Evolutionary conservation across 371 early-diverging fungal species (phyloP).

Genomic region (Mortierella polycephala): DNA sequence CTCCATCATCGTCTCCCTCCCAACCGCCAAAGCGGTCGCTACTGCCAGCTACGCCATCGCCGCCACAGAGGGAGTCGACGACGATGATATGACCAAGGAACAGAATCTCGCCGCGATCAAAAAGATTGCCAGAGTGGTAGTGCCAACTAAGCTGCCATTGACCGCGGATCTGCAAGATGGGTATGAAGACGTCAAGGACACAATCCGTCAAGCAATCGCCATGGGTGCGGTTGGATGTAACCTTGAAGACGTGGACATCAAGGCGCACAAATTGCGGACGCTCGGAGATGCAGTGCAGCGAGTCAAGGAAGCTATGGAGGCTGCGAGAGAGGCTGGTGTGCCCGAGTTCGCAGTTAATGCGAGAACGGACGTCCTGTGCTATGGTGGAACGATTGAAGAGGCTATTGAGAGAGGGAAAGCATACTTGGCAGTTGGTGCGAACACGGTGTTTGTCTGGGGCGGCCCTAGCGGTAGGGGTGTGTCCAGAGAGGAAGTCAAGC

Average conservation of each 20-base stretch:
- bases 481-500: conserved; percentile 27
- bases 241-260: conserved; percentile 34
- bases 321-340: conserved; percentile 40
- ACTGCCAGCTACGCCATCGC: conserved; percentile 46
- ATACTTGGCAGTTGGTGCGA: conserved; percentile 52
- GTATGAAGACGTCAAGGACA: conserved; percentile 35
- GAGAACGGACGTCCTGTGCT: conserved; percentile 45
- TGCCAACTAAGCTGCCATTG: conserved; percentile 23
- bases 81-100: conserved; percentile 31
- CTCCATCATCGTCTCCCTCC: conserved; percentile 24
- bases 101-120: conserved; percentile 31
- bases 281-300: conserved; percentile 38
- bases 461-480: conserved; percentile 33
- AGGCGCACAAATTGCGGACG: conserved; percentile 13
- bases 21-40: conserved; percentile 36
- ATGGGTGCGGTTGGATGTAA: conserved; percentile 47
- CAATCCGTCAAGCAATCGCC: conserved; percentile 24
- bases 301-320: conserved; percentile 27
- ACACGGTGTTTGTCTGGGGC: conserved; percentile 55
- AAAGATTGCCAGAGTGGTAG: conserved; percentile 25
- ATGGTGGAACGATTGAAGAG: conserved; percentile 40
- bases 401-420: conserved; percentile 49
- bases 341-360: conserved; percentile 57
- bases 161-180: conserved; percentile 48
- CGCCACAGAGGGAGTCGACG: conserved; percentile 25